Base-by-base conservation (phyloP, 495 filamentous ascomycete species). In the Xylaria telfairii region DNA sequence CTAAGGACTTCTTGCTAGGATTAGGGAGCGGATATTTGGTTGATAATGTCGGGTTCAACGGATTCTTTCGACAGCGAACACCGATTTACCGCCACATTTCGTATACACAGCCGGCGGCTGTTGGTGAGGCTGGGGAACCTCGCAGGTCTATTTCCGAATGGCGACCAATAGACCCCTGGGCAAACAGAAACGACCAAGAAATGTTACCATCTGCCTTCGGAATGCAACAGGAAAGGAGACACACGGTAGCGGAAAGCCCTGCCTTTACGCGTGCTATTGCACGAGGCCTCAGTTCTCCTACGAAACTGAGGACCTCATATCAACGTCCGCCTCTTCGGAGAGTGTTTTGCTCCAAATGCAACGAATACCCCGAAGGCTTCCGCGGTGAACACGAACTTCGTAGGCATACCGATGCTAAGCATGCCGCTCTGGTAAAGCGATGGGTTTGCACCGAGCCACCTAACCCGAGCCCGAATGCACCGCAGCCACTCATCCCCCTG, bases 361-460 rank as follows among this genome's bases (percentile, higher is more conserved):
- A 90, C 67, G 90, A 92, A 72, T 90, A 94, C 59, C 93, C 92
- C 0, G 90, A 95, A 28, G 96, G 96, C 6, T 99, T 97, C 79
- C 91, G 96, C 21, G 96, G 96, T 44, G 93, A 97, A 26, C 96
- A 98, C 78, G 96, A 99, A 76, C 90, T 98, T 60, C 88, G 92
- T 26, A 89, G 95, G 53, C 96, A 99, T 78, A 90, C 89, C 70
- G 92, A 96, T 53, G 90, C 93, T 8, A 91, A 92, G 42, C 96
- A 99, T 75, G 88, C 91, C 2, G 75, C 81, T 24, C 80, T 89
- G 26, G 90, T 92, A 67, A 95, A 92, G 75, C 90, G 92, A 72
- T 99, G 89, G 90, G 88, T 98, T 24, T 95, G 92, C 80, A 80
- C 81, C 24, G 82, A 85, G 62, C 83, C 84, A 28, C 71, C 77